phyloP scores from a whole-genome alignment of 164 flowering plant species.

The Buxus sempervirens region DNA sequence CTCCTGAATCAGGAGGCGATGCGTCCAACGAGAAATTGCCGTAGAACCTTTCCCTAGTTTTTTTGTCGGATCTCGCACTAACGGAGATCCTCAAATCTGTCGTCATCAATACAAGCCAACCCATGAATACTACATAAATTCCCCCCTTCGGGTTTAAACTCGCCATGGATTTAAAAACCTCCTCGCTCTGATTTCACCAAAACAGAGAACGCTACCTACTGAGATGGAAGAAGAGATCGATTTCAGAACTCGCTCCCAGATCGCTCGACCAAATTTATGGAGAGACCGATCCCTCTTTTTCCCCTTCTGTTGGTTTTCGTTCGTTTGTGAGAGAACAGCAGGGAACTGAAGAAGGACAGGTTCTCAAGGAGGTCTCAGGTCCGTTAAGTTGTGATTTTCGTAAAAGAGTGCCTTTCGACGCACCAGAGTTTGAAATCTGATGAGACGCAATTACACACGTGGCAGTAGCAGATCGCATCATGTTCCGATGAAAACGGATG shows the following conservation, averaged over 20 bases:
- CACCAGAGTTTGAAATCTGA: too few species aligned
- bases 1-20: constrained; percentile 49
- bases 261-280: neutral
- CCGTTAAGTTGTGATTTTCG: neutral
- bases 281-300: neutral
- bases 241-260: neutral
- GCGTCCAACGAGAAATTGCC: constrained; percentile 54
- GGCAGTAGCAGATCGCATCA: too few species aligned
- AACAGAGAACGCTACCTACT: neutral
- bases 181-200: neutral
- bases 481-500: too few species aligned
- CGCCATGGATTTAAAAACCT: constrained; percentile 16
- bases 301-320: neutral
- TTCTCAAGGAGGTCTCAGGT: neutral
- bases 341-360: too few species aligned
- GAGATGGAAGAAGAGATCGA: neutral
- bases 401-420: too few species aligned
- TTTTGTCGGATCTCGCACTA: constrained; percentile 66
- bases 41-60: constrained; percentile 74
- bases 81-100: too few species aligned
- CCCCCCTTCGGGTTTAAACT: constrained; percentile 6
- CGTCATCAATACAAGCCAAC: constrained; percentile 17
- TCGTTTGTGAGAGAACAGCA: neutral
- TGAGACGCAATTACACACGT: too few species aligned
- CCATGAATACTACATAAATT: constrained; percentile 7